Conservation (phyloP, 1,284 basidiomycete genomes). For the Malassezia cuniculi region DNA sequence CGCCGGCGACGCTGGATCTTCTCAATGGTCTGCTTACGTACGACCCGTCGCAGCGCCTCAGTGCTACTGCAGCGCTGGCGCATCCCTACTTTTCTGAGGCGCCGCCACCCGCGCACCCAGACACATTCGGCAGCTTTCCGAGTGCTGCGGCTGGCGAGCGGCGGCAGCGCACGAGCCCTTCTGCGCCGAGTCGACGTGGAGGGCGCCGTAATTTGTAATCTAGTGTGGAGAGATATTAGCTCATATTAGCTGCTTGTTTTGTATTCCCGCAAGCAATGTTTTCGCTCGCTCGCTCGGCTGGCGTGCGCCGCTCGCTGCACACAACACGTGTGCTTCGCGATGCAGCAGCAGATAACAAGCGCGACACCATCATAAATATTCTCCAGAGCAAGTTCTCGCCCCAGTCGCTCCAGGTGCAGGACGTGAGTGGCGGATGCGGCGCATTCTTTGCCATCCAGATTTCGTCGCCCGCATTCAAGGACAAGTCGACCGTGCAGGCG, state of each 20-base stretch:
- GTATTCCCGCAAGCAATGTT: no score
- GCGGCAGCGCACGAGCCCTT: no score
- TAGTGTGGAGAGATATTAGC: no score
- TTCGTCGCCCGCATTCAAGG: slow-evolving; percentile 70
- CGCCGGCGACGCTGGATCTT: slow-evolving; percentile 67
- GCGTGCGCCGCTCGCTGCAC: neutral
- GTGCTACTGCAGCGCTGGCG: slow-evolving; percentile 70
- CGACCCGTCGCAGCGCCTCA: slow-evolving; percentile 70
- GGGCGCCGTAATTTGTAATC: no score
- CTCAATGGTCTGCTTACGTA: slow-evolving; percentile 71
- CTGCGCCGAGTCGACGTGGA: no score
- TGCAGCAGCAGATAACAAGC: neutral
- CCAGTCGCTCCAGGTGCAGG: slow-evolving; percentile 31
- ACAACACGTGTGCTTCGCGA: neutral
- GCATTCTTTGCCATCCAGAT: slow-evolving; percentile 89
- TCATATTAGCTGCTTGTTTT: no score
- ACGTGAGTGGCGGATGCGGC: slow-evolving; percentile 63
- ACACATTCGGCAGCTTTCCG: slow-evolving; percentile 89
- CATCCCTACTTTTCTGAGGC: slow-evolving; percentile 90
- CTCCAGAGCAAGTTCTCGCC: slow-evolving; percentile 53
- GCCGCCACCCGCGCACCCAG: slow-evolving; percentile 90
- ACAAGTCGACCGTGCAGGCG: slow-evolving; percentile 76
- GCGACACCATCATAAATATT: slow-evolving; percentile 6
- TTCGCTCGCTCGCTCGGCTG: neutral
- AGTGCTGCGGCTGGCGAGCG: slow-evolving; percentile 85